phyloP scores from a whole-genome alignment of 2,329 filamentous ascomycete species.

The Aspergillus ochraceoroseus region DNA sequence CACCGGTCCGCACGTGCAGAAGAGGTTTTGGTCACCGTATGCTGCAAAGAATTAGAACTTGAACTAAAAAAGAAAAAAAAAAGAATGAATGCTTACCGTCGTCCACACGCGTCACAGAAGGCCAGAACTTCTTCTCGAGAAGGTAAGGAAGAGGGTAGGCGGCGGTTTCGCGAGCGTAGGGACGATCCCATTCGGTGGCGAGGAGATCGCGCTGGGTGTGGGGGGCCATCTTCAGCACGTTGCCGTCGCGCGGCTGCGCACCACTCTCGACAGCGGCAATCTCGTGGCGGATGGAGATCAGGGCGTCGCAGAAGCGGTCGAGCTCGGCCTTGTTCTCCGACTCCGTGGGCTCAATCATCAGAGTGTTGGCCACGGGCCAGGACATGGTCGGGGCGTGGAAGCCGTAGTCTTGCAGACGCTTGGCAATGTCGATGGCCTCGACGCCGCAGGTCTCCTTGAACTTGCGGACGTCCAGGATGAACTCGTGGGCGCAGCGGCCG shows the following conservation, averaged over 20 bases:
- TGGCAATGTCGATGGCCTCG: slow-evolving; percentile 91
- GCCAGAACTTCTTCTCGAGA: slow-evolving; percentile 97
- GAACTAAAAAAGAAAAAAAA: neutral
- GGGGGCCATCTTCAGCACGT: slow-evolving; percentile 83
- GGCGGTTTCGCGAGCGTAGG: slow-evolving; percentile 74
- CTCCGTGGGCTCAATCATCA: slow-evolving; percentile 98
- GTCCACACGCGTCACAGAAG: slow-evolving; percentile 76
- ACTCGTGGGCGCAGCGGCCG: slow-evolving; percentile 90
- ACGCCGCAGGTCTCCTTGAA: slow-evolving; percentile 80
- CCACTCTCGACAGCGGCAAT: slow-evolving; percentile 80
- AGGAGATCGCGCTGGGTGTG: slow-evolving; percentile 81
- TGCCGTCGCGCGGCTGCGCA: slow-evolving; percentile 65
- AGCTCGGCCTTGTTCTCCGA: slow-evolving; percentile 88
- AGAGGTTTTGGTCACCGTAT: slow-evolving; percentile 86
- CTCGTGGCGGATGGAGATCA: slow-evolving; percentile 80
- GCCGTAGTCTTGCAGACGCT: slow-evolving; percentile 93
- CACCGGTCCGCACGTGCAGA: slow-evolving; percentile 88
- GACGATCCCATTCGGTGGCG: slow-evolving; percentile 70
- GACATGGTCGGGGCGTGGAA: slow-evolving; percentile 98
- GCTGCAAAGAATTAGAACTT: slow-evolving; percentile 49
- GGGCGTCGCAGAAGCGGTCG: slow-evolving; percentile 84
- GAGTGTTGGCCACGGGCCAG: slow-evolving; percentile 88
- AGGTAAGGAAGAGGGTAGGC: slow-evolving; percentile 81
- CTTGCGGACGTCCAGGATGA: slow-evolving; percentile 82
- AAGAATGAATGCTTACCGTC: slow-evolving; percentile 60